These are phyloP conservation scores for Picea sitchensis DNA, from an alignment of 75 land plant genomes.

Conservation along the genomic window DNA sequence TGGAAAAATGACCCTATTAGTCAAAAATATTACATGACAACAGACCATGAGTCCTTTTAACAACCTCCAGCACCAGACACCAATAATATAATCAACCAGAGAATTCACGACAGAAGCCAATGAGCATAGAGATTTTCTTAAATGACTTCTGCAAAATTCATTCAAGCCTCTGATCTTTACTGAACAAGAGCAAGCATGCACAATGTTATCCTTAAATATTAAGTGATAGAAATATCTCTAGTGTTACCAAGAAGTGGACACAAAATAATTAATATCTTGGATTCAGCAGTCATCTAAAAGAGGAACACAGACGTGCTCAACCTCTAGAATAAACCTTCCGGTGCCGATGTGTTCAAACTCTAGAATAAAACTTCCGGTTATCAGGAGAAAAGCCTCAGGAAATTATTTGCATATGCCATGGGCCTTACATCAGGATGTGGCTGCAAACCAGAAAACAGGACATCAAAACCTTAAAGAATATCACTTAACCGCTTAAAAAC, in stretches of 20 bases:
- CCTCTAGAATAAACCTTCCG: not conserved
- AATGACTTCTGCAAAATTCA: not conserved
- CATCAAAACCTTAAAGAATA: not conserved
- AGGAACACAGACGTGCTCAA: too few relatives aligned
- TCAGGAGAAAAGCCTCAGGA: constrained; percentile 69
- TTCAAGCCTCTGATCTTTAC: not conserved
- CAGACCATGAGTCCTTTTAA: not conserved
- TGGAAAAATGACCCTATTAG: constrained; percentile 13
- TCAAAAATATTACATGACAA: not conserved
- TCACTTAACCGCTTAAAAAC: not conserved
- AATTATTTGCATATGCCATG: constrained; percentile 94
- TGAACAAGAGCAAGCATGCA: constrained; percentile 5
- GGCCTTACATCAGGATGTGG: constrained; percentile 94
- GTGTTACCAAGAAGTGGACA: not conserved
- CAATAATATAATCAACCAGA: constrained; percentile 1
- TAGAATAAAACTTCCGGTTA: not conserved
- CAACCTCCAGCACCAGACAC: not conserved
- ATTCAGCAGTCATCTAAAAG: too few relatives aligned
- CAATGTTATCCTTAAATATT: not conserved
- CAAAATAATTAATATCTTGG: not conserved
- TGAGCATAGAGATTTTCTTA: not conserved
- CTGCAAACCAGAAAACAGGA: constrained; percentile 35
- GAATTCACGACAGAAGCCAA: not conserved
- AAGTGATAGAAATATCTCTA: not conserved
- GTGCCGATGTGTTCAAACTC: too few relatives aligned